Evolutionary conservation across 2,329 filamentous ascomycete species (phyloP), one percentile per base, ranked within the genome.

Genomic region (Apiospora saccharicola): DNA sequence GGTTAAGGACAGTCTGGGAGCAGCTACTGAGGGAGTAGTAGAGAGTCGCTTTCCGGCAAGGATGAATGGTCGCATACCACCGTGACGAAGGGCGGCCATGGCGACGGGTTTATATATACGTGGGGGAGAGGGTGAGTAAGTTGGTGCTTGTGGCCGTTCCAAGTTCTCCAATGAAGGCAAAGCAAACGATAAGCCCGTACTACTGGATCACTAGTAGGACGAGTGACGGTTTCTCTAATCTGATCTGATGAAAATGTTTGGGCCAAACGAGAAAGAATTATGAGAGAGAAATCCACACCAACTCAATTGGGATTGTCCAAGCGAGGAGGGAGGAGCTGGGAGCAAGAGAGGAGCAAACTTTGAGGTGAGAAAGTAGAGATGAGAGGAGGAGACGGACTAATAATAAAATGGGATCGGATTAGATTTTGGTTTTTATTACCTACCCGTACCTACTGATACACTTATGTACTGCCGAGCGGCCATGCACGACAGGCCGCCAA

Each of bases 1-100:
- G 22, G 75, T 73, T 43, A 73, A 49, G 26, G 69, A 24, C 22
- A 74, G 67, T 47, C 67, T 68, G 22, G 47, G 47, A 34, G 47
- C 34, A 41, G 53, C 53, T n/a, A 10, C 53, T 19, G 73, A 37
- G 14, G 74, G 49, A 22, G 74, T 69, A 57, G 74, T 69, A 57
- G 74, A 71, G 53, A 76, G 37, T 68, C 74, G 73, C 67, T 73
- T 74, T 72, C 68, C 67, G 37, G 75, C 71, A 71, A 75, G 47
- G 47, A 75, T 75, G 49, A 80, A 74, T 69, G 74, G 73, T 75
- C 78, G 75, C 43, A 79, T 64, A 71, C 77, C 79, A 75, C 77
- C 75, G 46, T 78, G 73, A 69, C 78, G 77, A 74, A 79, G 77
- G 67, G 74, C 73, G 71, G 76, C 76, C 79, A 80, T 80, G 72